Percentiles rank a stretch among this genome's conserved stretches.
Conservation (phyloP, 164 flowering plant genomes). For the Stephania cephalantha region DNA sequence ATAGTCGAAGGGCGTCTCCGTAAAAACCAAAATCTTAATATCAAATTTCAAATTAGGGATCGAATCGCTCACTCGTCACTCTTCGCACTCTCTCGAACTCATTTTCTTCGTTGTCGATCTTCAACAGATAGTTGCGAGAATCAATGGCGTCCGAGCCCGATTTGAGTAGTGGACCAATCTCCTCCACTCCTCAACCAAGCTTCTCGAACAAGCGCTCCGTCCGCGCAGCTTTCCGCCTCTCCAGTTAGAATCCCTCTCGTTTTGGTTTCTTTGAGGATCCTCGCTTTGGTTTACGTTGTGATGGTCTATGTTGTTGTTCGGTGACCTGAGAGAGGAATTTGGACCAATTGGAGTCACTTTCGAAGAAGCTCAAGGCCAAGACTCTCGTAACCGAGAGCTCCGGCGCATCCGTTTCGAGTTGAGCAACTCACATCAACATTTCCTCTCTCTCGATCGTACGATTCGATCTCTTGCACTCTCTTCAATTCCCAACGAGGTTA, state of each 20-base stretch:
- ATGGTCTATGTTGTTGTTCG: no score
- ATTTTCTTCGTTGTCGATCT: neutral
- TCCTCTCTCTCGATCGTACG: no score
- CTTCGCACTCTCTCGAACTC: neutral
- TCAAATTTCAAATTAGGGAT: neutral
- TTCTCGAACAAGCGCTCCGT: slow-evolving; percentile 87
- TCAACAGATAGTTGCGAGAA: neutral
- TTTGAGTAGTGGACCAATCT: slow-evolving; percentile 82
- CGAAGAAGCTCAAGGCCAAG: no score
- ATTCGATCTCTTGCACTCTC: no score
- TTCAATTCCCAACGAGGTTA: no score
- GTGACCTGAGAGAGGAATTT: no score
- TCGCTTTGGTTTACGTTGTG: no score
- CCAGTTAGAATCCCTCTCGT: slow-evolving; percentile 26
- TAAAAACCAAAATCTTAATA: neutral
- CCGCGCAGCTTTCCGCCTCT: slow-evolving; percentile 94
- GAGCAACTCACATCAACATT: no score
- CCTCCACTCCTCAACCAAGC: slow-evolving; percentile 89
- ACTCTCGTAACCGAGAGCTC: no score
- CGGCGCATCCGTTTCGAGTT: no score
- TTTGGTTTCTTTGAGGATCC: no score
- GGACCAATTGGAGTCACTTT: no score
- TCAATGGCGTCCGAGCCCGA: slow-evolving; percentile 26
- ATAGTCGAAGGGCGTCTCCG: neutral
- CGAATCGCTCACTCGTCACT: neutral